Conservation (phyloP, 768 basidiomycete genomes). For the Amanita jacksonii region DNA sequence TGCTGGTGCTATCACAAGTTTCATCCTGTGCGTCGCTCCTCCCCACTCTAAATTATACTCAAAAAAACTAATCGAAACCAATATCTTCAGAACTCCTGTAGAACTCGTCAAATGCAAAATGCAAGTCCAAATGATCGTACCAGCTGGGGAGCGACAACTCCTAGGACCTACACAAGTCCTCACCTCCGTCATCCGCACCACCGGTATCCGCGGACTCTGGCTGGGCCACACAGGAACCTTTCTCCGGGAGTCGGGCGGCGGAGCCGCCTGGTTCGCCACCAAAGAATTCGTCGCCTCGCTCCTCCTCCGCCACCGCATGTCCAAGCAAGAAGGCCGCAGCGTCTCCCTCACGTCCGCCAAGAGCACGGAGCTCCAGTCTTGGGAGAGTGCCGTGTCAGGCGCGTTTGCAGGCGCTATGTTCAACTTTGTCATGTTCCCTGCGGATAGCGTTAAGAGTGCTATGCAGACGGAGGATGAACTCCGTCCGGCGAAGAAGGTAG, state of each 20-base stretch:
- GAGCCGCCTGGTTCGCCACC: slow-evolving; percentile 78
- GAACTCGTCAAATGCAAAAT: slow-evolving; percentile 31
- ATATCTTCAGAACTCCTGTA: slow-evolving; percentile 21
- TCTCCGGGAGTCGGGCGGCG: slow-evolving; percentile 80
- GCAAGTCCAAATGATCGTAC: slow-evolving; percentile 25
- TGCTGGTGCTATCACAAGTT: slow-evolving; percentile 81
- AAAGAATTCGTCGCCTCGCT: slow-evolving; percentile 68
- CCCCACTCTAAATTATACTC: background rate
- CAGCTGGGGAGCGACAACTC: slow-evolving; percentile 13
- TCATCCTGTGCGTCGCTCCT: slow-evolving; percentile 60
- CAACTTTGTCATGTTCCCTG: slow-evolving; percentile 80
- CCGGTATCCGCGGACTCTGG: slow-evolving; percentile 70
- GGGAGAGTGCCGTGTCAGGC: slow-evolving; percentile 74
- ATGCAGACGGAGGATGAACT: slow-evolving; percentile 88
- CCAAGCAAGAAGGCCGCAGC: slow-evolving; percentile 12
- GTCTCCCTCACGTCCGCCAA: slow-evolving; percentile 9
- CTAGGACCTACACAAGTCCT: slow-evolving; percentile 21
- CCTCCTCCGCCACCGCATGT: slow-evolving; percentile 42
- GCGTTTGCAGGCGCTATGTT: slow-evolving; percentile 73
- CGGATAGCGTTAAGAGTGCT: slow-evolving; percentile 83
- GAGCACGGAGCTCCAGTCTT: slow-evolving; percentile 34
- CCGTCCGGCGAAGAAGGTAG: slow-evolving; percentile 28
- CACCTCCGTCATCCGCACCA: slow-evolving; percentile 19
- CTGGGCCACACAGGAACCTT: slow-evolving; percentile 81
- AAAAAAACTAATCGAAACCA: background rate